A percentile compares a stretch with the other conserved stretches of the same genome.
phyloP scores from a whole-genome alignment of 2,329 filamentous ascomycete genomes.

The Tolypocladium ophioglossoides region DNA sequence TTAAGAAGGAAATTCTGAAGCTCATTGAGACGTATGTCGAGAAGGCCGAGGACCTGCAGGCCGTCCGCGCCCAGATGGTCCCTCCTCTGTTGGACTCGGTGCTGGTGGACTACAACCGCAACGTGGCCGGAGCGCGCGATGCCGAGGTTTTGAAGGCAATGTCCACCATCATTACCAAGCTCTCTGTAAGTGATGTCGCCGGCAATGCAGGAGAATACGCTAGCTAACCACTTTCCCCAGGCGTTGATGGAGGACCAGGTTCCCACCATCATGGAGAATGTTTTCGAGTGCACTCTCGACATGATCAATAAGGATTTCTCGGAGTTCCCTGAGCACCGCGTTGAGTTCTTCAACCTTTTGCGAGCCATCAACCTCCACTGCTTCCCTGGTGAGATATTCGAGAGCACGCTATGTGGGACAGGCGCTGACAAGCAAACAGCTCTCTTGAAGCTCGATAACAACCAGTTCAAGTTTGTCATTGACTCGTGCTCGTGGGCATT shows the following conservation, averaged over 20 bases:
- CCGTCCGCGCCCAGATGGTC: conserved; percentile 88
- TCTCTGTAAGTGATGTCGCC: conserved; percentile 62
- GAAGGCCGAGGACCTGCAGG: conserved; percentile 91
- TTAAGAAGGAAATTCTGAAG: conserved; percentile 99
- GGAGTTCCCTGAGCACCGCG: conserved; percentile 94
- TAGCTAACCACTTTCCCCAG: conserved; percentile 29
- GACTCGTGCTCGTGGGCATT: conserved; percentile 99
- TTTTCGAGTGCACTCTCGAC: conserved; percentile 95
- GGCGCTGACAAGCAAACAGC: conserved; percentile 29
- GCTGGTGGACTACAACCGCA: conserved; percentile 91
- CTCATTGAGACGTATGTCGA: conserved; percentile 97
- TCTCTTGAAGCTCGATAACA: conserved; percentile 83
- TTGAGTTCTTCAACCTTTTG: conserved; percentile 98
- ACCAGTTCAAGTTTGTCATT: conserved; percentile 98
- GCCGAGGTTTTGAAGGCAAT: conserved; percentile 95
- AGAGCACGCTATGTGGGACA: neutral
- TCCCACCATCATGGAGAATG: conserved; percentile 93
- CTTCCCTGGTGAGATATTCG: conserved; percentile 57
- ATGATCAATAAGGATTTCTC: conserved; percentile 99
- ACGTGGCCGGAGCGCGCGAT: conserved; percentile 90
- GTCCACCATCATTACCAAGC: conserved; percentile 92
- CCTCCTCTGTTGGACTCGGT: conserved; percentile 93
- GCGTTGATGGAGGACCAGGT: conserved; percentile 97
- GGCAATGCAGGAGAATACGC: neutral
- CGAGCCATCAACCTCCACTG: conserved; percentile 95